Base-by-base conservation (phyloP, 805 yeast genomes). In the Candida silvicultrix region DNA sequence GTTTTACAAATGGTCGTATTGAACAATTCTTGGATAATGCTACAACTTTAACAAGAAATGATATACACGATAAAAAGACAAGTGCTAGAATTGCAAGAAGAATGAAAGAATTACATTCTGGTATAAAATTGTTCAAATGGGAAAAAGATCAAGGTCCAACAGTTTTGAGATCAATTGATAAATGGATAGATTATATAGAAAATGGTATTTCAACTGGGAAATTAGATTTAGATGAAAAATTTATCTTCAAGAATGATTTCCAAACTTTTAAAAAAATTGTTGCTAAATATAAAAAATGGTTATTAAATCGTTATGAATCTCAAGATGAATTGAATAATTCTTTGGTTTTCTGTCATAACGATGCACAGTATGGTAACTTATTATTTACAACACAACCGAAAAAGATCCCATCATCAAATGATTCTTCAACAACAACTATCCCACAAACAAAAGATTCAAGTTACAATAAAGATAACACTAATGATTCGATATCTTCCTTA, bases 311-410 rank as follows among this genome's bases (percentile, higher is more conserved):
- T 49, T 79, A 83, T 55, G 75, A 74, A 22, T 65, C 64, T 19
- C 49, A 45, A 19, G 65, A 63, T 10, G 62, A 62, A 19, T 63
- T 80, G 34, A 65, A 70, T 42, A 68, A 71, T 14, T 70, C 74
- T 45, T 70, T 86, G 49, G 89, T 79, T 14, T 94, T 94, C 60
- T 89, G 97, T 56, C 99, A 94, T 66, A 94, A 94, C 60, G 99
- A 92, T 65, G 85, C 98, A 1, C 99, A 94, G 64, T 92, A 94
- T 62, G 99, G 99, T 31, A 94, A 94, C 60, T 72, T 94, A 51
- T 70, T 94, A 46, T 78, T 92, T 22, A 63, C 70, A n/a, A 78
- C 77, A 2, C 81, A 20, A 71, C 77, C 4, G 18, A 32, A 38
- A 61, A 71, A 37, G 71, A 62, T 39, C 75, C 74, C 48, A 28